Conservation (phyloP, 2,329 filamentous ascomycete species). For the Juglanconis juglandina region DNA sequence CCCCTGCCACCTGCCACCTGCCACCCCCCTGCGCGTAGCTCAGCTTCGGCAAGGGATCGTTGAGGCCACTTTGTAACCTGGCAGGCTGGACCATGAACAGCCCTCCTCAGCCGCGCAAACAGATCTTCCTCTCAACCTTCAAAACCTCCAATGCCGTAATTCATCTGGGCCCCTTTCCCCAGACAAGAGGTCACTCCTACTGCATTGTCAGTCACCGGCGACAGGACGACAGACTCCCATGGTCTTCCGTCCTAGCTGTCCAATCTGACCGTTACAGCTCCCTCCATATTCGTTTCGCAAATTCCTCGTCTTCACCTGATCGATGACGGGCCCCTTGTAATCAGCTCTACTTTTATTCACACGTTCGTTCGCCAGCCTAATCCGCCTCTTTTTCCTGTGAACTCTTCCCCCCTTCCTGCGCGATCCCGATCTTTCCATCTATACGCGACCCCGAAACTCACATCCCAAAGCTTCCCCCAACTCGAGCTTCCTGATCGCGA, state of each 20-base stretch:
- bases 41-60: no score
- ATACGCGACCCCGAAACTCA: background rate
- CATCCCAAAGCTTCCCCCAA: background rate
- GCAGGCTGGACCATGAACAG: no score
- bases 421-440: background rate
- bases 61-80: no score
- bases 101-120: background rate
- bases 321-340: conserved; percentile 35
- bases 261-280: conserved; percentile 11
- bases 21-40: background rate
- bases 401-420: background rate
- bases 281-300: conserved; percentile 20
- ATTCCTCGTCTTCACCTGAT: conserved; percentile 21
- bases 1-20: background rate
- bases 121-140: background rate
- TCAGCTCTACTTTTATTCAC: conserved; percentile 20
- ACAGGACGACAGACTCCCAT: conserved; percentile 12
- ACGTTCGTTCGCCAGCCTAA: no score
- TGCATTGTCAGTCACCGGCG: conserved; percentile 9
- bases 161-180: conserved; percentile 17
- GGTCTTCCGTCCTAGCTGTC: background rate
- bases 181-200: conserved; percentile 4
- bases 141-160: conserved; percentile 1
- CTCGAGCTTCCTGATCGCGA: conserved; percentile 2
- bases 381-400: conserved; percentile 13